phyloP scores from a whole-genome alignment of 805 yeast genomes.

The Alloascoidea africana region DNA sequence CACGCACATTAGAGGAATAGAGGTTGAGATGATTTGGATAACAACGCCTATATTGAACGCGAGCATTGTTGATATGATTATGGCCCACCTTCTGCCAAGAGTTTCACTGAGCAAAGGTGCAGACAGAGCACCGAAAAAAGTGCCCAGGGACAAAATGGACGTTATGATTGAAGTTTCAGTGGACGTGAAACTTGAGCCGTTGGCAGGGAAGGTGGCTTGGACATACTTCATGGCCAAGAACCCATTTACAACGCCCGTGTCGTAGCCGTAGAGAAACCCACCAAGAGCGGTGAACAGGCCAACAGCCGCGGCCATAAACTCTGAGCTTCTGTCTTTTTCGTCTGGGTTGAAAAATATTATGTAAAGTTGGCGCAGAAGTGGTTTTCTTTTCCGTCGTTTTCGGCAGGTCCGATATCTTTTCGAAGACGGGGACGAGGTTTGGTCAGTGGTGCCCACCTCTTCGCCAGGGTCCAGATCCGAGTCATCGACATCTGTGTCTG shows the following conservation, averaged over 20 bases:
- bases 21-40: slow-evolving; percentile 43
- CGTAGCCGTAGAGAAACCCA: slow-evolving; percentile 81
- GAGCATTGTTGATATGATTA: slow-evolving; percentile 31
- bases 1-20: slow-evolving; percentile 38
- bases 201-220: slow-evolving; percentile 29
- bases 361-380: background rate
- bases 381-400: too few species aligned
- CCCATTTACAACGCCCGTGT: slow-evolving; percentile 76
- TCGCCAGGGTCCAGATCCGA: too few species aligned
- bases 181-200: slow-evolving; percentile 29
- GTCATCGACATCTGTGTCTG: too few species aligned
- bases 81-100: slow-evolving; percentile 55
- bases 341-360: slow-evolving; percentile 4
- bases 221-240: slow-evolving; percentile 66
- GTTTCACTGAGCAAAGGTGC: slow-evolving; percentile 56
- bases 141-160: slow-evolving; percentile 66
- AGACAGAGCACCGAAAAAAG: slow-evolving; percentile 49
- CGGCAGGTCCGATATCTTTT: too few species aligned
- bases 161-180: slow-evolving; percentile 59
- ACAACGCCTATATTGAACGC: slow-evolving; percentile 60
- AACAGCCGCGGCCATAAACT: slow-evolving; percentile 52
- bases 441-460: too few species aligned
- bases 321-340: slow-evolving; percentile 20
- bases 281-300: slow-evolving; percentile 84
- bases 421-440: too few species aligned